Base-by-base conservation (phyloP, 371 early-diverging fungal genomes). In the Syncephalastrum contaminatum region DNA sequence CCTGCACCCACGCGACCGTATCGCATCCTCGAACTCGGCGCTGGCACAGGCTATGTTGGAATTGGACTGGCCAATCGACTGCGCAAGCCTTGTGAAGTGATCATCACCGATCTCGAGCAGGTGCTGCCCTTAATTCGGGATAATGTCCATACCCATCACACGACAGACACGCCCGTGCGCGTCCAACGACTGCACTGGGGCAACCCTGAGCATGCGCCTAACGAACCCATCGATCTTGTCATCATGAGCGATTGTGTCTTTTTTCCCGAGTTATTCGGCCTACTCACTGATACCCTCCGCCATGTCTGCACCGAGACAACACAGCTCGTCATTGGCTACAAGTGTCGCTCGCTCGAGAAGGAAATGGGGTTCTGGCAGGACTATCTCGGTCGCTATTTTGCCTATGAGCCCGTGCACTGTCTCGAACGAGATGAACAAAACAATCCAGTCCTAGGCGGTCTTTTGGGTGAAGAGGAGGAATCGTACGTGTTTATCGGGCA, bases 311-410 rank as follows among this genome's bases (percentile, higher is more conserved):
- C 55, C 19, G 22, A 55, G 8, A 49, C 53, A 13, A 84, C 85
- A 2, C 56, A 58, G 41, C 65, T 82, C 10, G 66, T 84, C 20
- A 77, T 84, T 62, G 85, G 82, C 39, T 82, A 84, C 66, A 82
- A 84, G 51, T 77, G 81, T 25, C 75, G 85, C 5, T 75, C 79
- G 16, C 50, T 72, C 20, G 78, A 78, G 66, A 84, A 81, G 53
- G 85, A 84, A 68, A 60, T 62, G 16, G 82, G 81, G 2, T 84
- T 84, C 51, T 84, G 85, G 85, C 80, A 84, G 44, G 73, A 81
- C 54, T 80, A 75, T 48, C 75, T 84, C 66, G 85, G 85, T 14
- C 63, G 80, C 5, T 81, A 60, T 42, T 82, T 82, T 67, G 71
- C 71, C 46, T 78, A 82, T 44, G 81, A 81, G 45, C 82, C 80